These are phyloP conservation scores for Moniliophthora roreri DNA, from an alignment of 1,284 basidiomycete species.

Conservation along the genomic window DNA sequence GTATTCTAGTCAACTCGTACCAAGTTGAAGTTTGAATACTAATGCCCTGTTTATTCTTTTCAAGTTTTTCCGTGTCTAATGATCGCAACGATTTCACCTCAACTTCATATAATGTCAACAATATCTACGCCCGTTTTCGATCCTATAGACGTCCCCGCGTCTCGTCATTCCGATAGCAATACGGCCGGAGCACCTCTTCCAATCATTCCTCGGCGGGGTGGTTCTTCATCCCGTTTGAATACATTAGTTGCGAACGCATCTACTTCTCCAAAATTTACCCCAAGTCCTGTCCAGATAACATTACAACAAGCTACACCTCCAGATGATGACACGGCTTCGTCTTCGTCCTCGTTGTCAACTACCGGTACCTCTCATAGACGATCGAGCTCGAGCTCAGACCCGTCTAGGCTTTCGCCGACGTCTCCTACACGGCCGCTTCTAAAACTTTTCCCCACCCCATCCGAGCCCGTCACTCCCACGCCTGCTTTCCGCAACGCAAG, in stretches of 20 bases:
- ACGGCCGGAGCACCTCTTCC: slow-evolving; percentile 51
- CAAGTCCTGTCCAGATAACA: slow-evolving; percentile 26
- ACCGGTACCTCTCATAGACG: slow-evolving; percentile 20
- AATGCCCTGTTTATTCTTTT: background rate
- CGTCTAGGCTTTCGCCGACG: slow-evolving; percentile 32
- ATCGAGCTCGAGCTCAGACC: slow-evolving; percentile 28
- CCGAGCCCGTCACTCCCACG: slow-evolving; percentile 42
- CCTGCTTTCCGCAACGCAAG: slow-evolving; percentile 31
- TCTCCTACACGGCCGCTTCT: slow-evolving; percentile 29
- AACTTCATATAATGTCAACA: slow-evolving; percentile 33
- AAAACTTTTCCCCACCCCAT: slow-evolving; percentile 29
- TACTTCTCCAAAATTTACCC: slow-evolving; percentile 14
- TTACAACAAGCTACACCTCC: slow-evolving; percentile 30
- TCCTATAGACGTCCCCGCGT: slow-evolving; percentile 33
- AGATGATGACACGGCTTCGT: slow-evolving; percentile 29
- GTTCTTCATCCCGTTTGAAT: slow-evolving; percentile 21
- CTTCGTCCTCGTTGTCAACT: slow-evolving; percentile 28
- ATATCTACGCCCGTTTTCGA: slow-evolving; percentile 16
- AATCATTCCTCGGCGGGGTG: slow-evolving; percentile 47
- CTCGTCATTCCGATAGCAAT: slow-evolving; percentile 46
- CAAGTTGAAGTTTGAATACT: background rate
- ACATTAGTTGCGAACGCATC: slow-evolving; percentile 17
- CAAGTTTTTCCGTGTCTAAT: slow-evolving; percentile 17
- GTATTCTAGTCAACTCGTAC: background rate
- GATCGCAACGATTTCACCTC: slow-evolving; percentile 40